These are phyloP conservation scores for Remersonia thermophila DNA, from an alignment of 2,329 filamentous ascomycete genomes.

Conservation along the genomic window DNA sequence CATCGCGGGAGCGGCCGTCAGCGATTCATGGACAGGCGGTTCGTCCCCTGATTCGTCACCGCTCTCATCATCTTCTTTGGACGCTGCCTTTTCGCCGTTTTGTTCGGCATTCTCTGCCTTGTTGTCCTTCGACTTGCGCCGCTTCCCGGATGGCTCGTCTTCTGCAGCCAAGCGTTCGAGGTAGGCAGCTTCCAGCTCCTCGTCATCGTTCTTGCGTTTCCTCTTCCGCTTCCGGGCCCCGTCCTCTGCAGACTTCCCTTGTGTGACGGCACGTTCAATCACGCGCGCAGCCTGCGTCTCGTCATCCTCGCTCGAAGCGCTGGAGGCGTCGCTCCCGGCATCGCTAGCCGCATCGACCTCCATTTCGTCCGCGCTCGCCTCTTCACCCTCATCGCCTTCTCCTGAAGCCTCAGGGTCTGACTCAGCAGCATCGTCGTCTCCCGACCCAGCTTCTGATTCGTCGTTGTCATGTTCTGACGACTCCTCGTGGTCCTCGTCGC, in stretches of 20 bases:
- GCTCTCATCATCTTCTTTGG: constrained; percentile 23
- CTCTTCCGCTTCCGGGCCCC: constrained; percentile 39
- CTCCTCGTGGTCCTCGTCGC: constrained; percentile 3
- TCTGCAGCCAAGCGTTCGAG: constrained; percentile 52
- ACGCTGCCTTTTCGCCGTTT: constrained; percentile 31
- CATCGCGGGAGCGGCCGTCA: constrained; percentile 38
- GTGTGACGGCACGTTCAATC: constrained; percentile 25
- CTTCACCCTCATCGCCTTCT: neutral
- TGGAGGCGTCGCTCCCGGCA: constrained; percentile 24
- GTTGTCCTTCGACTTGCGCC: constrained; percentile 32
- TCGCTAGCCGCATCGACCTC: constrained; percentile 28
- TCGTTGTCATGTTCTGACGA: constrained; percentile 17
- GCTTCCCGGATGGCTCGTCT: constrained; percentile 43
- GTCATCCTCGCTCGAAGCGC: constrained; percentile 23
- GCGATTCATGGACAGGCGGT: constrained; percentile 44
- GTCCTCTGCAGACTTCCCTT: constrained; percentile 31
- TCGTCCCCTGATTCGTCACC: constrained; percentile 26
- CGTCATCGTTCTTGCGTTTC: constrained; percentile 54
- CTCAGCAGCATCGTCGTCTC: constrained; percentile 20
- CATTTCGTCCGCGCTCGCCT: constrained; percentile 19
- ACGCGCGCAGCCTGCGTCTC: constrained; percentile 24
- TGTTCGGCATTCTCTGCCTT: constrained; percentile 25
- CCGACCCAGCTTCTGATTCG: constrained; percentile 22
- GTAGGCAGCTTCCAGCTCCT: constrained; percentile 60
- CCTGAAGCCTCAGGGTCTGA: constrained; percentile 19